These are phyloP conservation scores for Eustoma russellianum DNA, from an alignment of 257 asterid genomes.

Conservation along the genomic window DNA sequence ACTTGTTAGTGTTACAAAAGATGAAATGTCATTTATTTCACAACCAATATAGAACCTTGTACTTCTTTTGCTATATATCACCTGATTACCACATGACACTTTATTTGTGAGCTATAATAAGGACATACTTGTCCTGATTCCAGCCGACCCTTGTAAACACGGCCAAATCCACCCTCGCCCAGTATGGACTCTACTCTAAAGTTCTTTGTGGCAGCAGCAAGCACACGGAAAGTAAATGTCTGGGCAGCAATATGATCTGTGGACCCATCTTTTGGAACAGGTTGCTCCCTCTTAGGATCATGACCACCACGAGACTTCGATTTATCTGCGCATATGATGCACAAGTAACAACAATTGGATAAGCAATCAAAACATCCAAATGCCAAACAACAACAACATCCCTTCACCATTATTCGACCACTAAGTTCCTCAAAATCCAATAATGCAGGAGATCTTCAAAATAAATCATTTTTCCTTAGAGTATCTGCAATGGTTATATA, in stretches of 20 bases:
- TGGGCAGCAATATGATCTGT: constrained; percentile 83
- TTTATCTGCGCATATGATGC: constrained; percentile 36
- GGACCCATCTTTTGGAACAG: constrained; percentile 55
- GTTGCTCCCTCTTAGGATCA: constrained; percentile 63
- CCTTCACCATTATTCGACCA: background rate
- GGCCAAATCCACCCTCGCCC: constrained; percentile 99
- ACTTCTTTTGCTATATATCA: too few relatives aligned
- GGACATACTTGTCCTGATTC: constrained; percentile 72
- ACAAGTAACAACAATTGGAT: background rate
- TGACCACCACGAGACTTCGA: constrained; percentile 45
- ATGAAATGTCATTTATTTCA: too few relatives aligned
- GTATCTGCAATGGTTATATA: too few relatives aligned
- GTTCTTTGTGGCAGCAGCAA: constrained; percentile 76
- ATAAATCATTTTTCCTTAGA: background rate
- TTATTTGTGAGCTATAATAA: background rate
- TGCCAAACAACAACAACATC: background rate
- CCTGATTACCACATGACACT: too few relatives aligned
- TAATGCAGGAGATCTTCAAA: too few relatives aligned
- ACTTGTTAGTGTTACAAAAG: too few relatives aligned
- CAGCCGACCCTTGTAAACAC: constrained; percentile 77
- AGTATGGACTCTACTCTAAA: constrained; percentile 66
- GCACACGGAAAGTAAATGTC: constrained; percentile 82
- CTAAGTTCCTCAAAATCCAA: too few relatives aligned
- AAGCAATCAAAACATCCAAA: background rate
- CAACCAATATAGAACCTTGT: too few relatives aligned